Percentiles rank a stretch among this genome's conserved stretches.
phyloP scores from a whole-genome alignment of 2,329 filamentous ascomycete species.

The Ascochyta lentis region DNA sequence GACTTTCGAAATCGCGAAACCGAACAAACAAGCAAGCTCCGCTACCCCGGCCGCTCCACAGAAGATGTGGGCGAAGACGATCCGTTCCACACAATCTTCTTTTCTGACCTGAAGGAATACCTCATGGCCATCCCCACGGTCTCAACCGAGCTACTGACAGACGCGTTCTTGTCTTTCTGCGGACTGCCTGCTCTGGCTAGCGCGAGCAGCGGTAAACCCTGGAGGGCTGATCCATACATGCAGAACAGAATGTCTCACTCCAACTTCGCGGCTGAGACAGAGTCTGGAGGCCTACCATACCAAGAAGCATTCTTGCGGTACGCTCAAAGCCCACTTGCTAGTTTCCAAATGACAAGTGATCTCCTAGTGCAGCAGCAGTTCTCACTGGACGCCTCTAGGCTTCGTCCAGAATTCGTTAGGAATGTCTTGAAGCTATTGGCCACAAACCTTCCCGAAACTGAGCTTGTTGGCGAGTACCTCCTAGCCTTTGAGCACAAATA shows the following conservation, averaged over 20 bases:
- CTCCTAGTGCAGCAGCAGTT: slow-evolving; percentile 37
- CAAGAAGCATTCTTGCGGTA: slow-evolving; percentile 1
- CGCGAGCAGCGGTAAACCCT: not conserved
- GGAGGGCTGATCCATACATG: slow-evolving; percentile 55
- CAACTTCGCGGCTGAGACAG: not conserved
- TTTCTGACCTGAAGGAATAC: slow-evolving; percentile 73
- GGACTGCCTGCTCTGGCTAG: slow-evolving; percentile 53
- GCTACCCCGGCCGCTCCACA: slow-evolving; percentile 72
- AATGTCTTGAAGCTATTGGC: slow-evolving; percentile 65
- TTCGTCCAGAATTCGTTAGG: slow-evolving; percentile 29
- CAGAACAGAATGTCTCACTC: not conserved
- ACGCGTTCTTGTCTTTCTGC: slow-evolving; percentile 65
- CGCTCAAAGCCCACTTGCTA: slow-evolving; percentile 1
- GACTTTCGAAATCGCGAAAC: slow-evolving; percentile 58
- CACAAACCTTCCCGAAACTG: slow-evolving; percentile 38
- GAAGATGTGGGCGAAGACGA: slow-evolving; percentile 81
- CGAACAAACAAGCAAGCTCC: slow-evolving; percentile 56
- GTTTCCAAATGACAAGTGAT: slow-evolving; percentile 33
- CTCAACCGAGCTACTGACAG: slow-evolving; percentile 61
- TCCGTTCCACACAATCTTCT: slow-evolving; percentile 81
- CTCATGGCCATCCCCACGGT: slow-evolving; percentile 56
- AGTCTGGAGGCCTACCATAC: not conserved
- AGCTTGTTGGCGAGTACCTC: slow-evolving; percentile 70
- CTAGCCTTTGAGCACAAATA: slow-evolving; percentile 70
- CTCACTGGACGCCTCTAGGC: slow-evolving; percentile 9